Percentiles rank a stretch among this genome's conserved stretches.
Conservation (phyloP, 495 filamentous ascomycete genomes). For the Penicillium longicatenatum region DNA sequence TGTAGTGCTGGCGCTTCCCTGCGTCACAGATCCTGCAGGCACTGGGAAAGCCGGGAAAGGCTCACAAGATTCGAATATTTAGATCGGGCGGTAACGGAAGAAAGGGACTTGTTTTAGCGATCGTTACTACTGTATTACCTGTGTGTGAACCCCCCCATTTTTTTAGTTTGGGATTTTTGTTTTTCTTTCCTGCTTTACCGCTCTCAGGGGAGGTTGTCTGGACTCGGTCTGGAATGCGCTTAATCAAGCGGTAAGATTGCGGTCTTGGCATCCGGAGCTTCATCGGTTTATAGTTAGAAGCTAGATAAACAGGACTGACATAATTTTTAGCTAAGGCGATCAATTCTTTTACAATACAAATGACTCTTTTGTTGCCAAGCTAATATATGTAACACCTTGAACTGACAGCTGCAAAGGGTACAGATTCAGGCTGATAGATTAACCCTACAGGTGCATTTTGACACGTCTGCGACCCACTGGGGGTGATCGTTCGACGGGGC, state of each 20-base stretch:
- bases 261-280: slow-evolving; percentile 21
- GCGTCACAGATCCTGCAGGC: slow-evolving; percentile 6
- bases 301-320: not conserved
- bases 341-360: not conserved
- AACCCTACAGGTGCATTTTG: slow-evolving; percentile 17
- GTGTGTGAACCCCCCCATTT: not conserved
- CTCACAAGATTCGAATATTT: not conserved
- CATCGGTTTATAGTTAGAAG: slow-evolving; percentile 1
- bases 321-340: not conserved
- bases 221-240: slow-evolving; percentile 33
- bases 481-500: slow-evolving; percentile 11
- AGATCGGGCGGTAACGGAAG: not conserved
- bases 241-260: slow-evolving; percentile 30
- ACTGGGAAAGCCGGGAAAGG: not conserved
- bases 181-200: slow-evolving; percentile 1
- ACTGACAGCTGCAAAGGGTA: slow-evolving; percentile 8
- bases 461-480: slow-evolving; percentile 29
- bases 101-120: not conserved
- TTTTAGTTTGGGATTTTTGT: slow-evolving; percentile 6
- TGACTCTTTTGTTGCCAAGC: slow-evolving; percentile 5
- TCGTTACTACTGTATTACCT: not conserved
- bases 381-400: slow-evolving; percentile 3
- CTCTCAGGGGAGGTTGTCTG: slow-evolving; percentile 23
- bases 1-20: slow-evolving; percentile 5
- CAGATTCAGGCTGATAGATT: slow-evolving; percentile 3